phyloP scores from a whole-genome alignment of 768 basidiomycete species.

The Kwoniella dejecticola region DNA sequence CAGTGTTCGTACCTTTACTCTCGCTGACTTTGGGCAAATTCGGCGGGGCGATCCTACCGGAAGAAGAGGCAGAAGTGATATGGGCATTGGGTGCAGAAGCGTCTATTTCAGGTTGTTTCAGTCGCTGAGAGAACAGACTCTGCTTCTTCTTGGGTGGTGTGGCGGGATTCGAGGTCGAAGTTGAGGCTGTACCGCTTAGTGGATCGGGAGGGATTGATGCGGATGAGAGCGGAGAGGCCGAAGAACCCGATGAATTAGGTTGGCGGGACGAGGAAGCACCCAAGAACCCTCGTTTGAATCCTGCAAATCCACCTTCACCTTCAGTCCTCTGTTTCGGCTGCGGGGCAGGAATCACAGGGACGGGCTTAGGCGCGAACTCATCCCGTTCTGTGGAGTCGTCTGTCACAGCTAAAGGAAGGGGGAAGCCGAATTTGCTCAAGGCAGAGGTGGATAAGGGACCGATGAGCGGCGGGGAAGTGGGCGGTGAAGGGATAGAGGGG shows the following conservation, averaged over 20 bases:
- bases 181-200: neutral
- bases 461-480: conserved; percentile 45
- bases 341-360: conserved; percentile 38
- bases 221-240: too few species aligned
- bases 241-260: neutral
- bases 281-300: conserved; percentile 46
- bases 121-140: conserved; percentile 45
- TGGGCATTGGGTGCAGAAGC: conserved; percentile 13
- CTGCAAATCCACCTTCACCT: conserved; percentile 31
- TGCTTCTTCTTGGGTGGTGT: conserved; percentile 28
- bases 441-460: conserved; percentile 32
- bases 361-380: conserved; percentile 21
- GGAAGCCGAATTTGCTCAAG: conserved; percentile 24
- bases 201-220: too few species aligned
- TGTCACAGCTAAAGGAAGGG: conserved; percentile 17
- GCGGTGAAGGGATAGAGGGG: conserved; percentile 35
- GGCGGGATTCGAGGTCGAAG: neutral
- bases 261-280: neutral
- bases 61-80: conserved; percentile 2
- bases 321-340: conserved; percentile 20
- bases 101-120: conserved; percentile 17
- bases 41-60: neutral
- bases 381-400: neutral
- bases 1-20: conserved; percentile 11
- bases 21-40: conserved; percentile 14